A percentile compares a stretch with the other conserved stretches of the same genome.
Evolutionary conservation across 106 monocot genomes (phyloP).

Genomic region (Dendrobium chrysotoxum): DNA sequence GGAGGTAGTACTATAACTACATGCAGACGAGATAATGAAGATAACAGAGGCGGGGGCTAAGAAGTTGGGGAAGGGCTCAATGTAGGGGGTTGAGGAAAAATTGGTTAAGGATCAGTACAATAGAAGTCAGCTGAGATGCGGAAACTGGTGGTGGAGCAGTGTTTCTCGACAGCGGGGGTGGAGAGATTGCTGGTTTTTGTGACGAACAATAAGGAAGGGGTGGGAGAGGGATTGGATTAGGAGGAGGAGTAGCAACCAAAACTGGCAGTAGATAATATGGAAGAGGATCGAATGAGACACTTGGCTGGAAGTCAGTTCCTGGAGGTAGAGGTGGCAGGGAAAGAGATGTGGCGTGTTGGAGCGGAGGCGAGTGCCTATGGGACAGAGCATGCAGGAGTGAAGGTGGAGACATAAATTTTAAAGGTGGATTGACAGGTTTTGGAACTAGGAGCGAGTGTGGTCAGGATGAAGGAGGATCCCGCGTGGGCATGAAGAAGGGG

Average conservation of each 20-base stretch:
- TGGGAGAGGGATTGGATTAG: slow-evolving; percentile 19
- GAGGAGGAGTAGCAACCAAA: slow-evolving; percentile 10
- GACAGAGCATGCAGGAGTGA: no score
- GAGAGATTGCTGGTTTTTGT: not conserved
- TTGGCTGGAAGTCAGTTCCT: not conserved
- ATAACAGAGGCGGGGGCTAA: slow-evolving; percentile 13
- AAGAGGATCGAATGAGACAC: slow-evolving; percentile 9
- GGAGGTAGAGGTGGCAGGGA: slow-evolving; percentile 4
- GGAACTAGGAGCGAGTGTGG: no score
- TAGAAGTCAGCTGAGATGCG: not conserved
- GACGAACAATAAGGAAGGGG: slow-evolving; percentile 4
- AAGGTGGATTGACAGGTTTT: no score
- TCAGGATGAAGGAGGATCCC: no score
- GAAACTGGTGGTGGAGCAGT: slow-evolving; percentile 7
- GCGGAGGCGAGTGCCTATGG: no score
- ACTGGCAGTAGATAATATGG: slow-evolving; percentile 14
- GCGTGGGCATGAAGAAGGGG: no score
- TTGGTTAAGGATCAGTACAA: not conserved
- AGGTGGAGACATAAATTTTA: no score
- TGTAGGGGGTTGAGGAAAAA: not conserved
- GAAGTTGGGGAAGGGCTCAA: slow-evolving; percentile 6
- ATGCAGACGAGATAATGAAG: slow-evolving; percentile 1
- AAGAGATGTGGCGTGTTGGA: no score
- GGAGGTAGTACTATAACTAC: not conserved
- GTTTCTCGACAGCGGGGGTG: slow-evolving; percentile 1